Evolutionary conservation across 2,329 filamentous ascomycete genomes (phyloP).

Genomic region (Colletotrichum eremochloae): DNA sequence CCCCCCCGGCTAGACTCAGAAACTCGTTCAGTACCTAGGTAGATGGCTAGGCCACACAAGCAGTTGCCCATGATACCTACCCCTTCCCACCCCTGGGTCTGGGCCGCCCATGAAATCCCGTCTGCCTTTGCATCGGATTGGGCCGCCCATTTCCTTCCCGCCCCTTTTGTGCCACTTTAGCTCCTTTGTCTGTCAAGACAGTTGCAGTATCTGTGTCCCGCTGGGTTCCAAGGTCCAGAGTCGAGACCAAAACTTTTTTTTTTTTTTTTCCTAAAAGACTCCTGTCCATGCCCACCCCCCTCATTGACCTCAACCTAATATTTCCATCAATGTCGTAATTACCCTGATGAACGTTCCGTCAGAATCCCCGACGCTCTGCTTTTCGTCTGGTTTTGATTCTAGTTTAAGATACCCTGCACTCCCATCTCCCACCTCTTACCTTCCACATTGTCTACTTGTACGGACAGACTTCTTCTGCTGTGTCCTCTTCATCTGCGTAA

Average conservation of each 20-base stretch:
- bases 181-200: not conserved
- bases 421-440: not conserved
- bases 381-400: not conserved
- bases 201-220: not conserved
- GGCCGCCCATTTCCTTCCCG: not conserved
- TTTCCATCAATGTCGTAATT: not conserved
- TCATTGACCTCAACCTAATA: not conserved
- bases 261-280: too few species aligned
- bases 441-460: not conserved
- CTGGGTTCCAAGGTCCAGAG: conserved; percentile 9
- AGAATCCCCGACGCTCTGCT: not conserved
- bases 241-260: not conserved
- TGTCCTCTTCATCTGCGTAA: not conserved
- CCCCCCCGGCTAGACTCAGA: too few species aligned
- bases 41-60: not conserved
- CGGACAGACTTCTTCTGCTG: not conserved
- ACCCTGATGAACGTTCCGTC: not conserved
- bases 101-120: conserved; percentile 5
- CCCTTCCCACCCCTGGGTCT: not conserved
- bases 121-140: not conserved
- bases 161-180: conserved; percentile 1
- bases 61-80: not conserved
- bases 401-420: conserved; percentile 5
- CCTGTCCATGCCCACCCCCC: not conserved
- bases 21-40: not conserved